Evolutionary conservation across 306 rosid genomes (phyloP), one percentile per base, ranked within the genome.

Genomic region (Arachis stenosperma): DNA sequence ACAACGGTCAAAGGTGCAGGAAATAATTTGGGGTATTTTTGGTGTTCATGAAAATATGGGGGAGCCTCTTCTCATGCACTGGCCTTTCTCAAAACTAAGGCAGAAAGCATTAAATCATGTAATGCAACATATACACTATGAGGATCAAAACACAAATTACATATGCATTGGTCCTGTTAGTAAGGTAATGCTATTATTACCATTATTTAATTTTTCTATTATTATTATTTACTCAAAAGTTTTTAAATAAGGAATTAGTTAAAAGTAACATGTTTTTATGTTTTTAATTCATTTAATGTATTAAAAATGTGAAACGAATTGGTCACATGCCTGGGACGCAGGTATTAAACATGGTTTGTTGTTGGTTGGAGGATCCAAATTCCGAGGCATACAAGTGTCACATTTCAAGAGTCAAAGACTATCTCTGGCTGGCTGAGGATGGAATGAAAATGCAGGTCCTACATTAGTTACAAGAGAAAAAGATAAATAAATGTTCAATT

Each of bases 391-490:
- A 15, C 69, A 80, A 67, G 77, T 30, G n/a, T 73, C 97, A 92
- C 79, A 81, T 92, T 76, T 71, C 88, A 57, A 87, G 91, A 86
- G 80, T 91, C 81, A 86, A 86, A 83, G 97, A 91, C 60, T 91
- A 89, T 78, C 87, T 87, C 7, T 91, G 96, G 97, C 59, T 91
- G 8, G 97, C 96, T 3, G 97, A 91, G 82, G 97, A 91, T 78
- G 97, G 97, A 64, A 80, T 91, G 92, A 91, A 91, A 86, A 87
- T 91, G 96, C 97, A 89, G 93, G 96, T 86, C 52, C 69, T 46
- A 56, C 47, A 22, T 6, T n/a, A 58, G 47, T 47, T 72, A 33
- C 36, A 5, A 47, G 36, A 7, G 59, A 11, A 73, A 73, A 61
- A 60, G 47, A 50, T 7, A 37, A 73, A 11, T 17, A 50, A 52